Evolutionary conservation across 345 rosid species (phyloP), one percentile per base, ranked within the genome.

Genomic region (Raphanus raphanistrum): DNA sequence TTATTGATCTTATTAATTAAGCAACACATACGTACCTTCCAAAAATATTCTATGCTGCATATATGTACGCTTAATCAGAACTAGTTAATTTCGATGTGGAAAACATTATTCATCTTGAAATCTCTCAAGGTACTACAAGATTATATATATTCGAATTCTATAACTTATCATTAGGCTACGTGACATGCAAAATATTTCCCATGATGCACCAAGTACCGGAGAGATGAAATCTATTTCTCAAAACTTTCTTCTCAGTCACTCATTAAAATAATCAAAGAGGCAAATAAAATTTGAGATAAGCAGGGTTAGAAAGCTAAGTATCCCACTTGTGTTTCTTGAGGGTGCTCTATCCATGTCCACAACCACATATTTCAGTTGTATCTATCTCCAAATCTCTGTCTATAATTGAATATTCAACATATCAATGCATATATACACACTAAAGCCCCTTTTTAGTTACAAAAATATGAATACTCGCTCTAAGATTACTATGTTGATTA

Each of bases 261-360:
- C 32, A 43, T 28, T 45, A 58, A 9, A 17, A 31, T 43, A 76
- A 21, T 35, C 8, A 25, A 41, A 25, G 41, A 63, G 33, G 67
- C 48, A 36, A 57, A 31, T 31, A 57, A 57, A 70, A 6, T 54
- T 8, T 32, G 63, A 60, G 25, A n/a, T 5, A 71, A 66, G 45
- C 27, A 72, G 63, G 69, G 73, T 66, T 72, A 72, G 6, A 71
- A 72, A 60, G 66, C 54, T 25, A 58, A 67, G 55, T 27, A 79
- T 48, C 70, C 82, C 81, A 72, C 81, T 72, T 67, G 76, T 25
- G 63, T 8, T 52, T 52, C 25, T 52, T 31, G 55, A 72, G 32
- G 52, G 68, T 66, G 72, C 54, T 71, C 66, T 55, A 77, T 71
- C 17, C 71, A 71, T 64, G 43, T 66, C 77, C 33, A 72, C 69